Percentiles rank a stretch among this genome's conserved stretches.
These are phyloP conservation scores for Cyclotella atomus DNA, from an alignment of 108 stramenopile species.

Conservation along the genomic window DNA sequence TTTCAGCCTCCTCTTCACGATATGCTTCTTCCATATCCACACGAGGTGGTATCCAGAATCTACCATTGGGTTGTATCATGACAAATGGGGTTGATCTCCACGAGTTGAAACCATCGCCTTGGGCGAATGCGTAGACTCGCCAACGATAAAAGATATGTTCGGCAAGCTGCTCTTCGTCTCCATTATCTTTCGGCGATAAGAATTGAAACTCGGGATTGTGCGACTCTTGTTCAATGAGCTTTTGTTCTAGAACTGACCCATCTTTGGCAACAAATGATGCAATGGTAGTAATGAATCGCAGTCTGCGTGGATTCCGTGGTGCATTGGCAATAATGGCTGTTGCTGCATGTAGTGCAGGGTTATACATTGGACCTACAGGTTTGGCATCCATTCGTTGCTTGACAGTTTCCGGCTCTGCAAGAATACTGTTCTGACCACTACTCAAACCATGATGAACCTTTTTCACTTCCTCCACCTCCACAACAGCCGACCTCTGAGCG, in stretches of 20 bases:
- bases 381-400: neutral
- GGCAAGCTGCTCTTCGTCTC: constrained; percentile 24
- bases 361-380: constrained; percentile 28
- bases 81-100: constrained; percentile 77
- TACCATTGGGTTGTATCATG: constrained; percentile 60
- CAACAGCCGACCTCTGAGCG: neutral
- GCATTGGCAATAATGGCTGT: constrained; percentile 53
- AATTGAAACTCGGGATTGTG: constrained; percentile 55
- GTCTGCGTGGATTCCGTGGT: constrained; percentile 57
- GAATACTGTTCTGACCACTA: no score
- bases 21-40: constrained; percentile 52
- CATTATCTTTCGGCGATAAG: constrained; percentile 20
- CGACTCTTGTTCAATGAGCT: constrained; percentile 50
- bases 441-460: no score
- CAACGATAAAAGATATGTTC: constrained; percentile 79
- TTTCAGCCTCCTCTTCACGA: constrained; percentile 46
- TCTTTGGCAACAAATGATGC: constrained; percentile 73
- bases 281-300: constrained; percentile 61
- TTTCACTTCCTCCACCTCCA: neutral
- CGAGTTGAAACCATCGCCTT: constrained; percentile 58
- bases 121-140: constrained; percentile 78
- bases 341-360: constrained; percentile 48
- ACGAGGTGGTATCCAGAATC: constrained; percentile 72
- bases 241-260: constrained; percentile 54
- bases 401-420: neutral